Conservation (phyloP, 1,284 basidiomycete genomes). For the Mycena citricolor region DNA sequence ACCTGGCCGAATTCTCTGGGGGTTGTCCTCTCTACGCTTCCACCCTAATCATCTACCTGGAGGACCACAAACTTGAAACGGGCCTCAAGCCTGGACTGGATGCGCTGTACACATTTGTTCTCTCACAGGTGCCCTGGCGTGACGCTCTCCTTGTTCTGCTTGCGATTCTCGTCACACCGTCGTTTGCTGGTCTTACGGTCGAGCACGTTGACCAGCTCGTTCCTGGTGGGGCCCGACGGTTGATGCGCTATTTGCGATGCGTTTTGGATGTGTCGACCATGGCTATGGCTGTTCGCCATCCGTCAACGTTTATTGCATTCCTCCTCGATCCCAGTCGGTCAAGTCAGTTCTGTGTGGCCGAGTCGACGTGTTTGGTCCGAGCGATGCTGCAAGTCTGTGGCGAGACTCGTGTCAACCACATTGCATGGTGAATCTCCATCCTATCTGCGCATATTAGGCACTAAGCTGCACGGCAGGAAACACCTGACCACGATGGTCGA, state of each 20-base stretch:
- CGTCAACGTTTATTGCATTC: slow-evolving; percentile 18
- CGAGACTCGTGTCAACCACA: slow-evolving; percentile 11
- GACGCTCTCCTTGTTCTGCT: slow-evolving; percentile 3
- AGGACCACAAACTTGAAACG: slow-evolving; percentile 8
- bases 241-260: slow-evolving; percentile 7
- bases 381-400: slow-evolving; percentile 11
- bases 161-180: slow-evolving; percentile 12
- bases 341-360: slow-evolving; percentile 12
- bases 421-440: slow-evolving; percentile 13
- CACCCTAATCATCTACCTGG: slow-evolving; percentile 15
- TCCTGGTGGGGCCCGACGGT: slow-evolving; percentile 3
- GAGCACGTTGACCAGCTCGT: slow-evolving; percentile 15
- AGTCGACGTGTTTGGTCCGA: slow-evolving; percentile 5
- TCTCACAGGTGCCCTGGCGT: slow-evolving; percentile 8
- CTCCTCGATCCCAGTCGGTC: slow-evolving; percentile 12
- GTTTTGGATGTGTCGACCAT: slow-evolving; percentile 4
- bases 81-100: slow-evolving; percentile 10
- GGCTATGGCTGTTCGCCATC: background rate
- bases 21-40: slow-evolving; percentile 18
- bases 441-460: background rate
- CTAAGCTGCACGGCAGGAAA: slow-evolving; percentile 3
- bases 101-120: slow-evolving; percentile 14
- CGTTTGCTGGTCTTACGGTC: slow-evolving; percentile 9
- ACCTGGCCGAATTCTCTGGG: slow-evolving; percentile 5
- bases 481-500: slow-evolving; percentile 17